These are phyloP conservation scores for Alternaria infectoria DNA, from an alignment of 2,329 filamentous ascomycete species.

Conservation along the genomic window DNA sequence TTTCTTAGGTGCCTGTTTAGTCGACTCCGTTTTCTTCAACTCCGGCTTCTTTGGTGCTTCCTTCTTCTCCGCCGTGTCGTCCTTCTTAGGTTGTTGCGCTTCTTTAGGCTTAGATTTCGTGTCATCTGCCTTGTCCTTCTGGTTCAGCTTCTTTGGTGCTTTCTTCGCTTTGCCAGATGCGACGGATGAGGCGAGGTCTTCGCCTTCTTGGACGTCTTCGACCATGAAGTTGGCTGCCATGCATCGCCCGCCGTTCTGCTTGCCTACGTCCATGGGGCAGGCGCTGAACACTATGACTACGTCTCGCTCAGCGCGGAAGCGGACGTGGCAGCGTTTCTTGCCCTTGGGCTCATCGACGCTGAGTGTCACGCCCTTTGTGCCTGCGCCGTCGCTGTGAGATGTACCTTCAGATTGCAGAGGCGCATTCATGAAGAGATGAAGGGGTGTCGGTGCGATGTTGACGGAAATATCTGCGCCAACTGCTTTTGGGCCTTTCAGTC, in stretches of 20 bases:
- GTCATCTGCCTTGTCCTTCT: slow-evolving; percentile 16
- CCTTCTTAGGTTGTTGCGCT: slow-evolving; percentile 1
- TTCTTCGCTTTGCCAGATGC: slow-evolving; percentile 23
- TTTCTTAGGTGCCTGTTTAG: slow-evolving; percentile 11
- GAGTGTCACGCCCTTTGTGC: slow-evolving; percentile 39
- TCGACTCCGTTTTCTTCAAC: background rate
- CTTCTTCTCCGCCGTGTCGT: slow-evolving; percentile 5
- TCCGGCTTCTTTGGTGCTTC: background rate
- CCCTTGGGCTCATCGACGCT: slow-evolving; percentile 41
- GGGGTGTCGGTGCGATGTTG: slow-evolving; percentile 55
- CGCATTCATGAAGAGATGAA: slow-evolving; percentile 53
- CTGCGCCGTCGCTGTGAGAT: slow-evolving; percentile 21
- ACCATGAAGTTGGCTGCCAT: slow-evolving; percentile 51
- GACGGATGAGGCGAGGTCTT: slow-evolving; percentile 28
- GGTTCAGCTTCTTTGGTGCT: slow-evolving; percentile 24
- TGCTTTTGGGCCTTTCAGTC: slow-evolving; percentile 54
- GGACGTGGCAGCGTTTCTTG: slow-evolving; percentile 44
- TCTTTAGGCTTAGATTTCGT: slow-evolving; percentile 19
- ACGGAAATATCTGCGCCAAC: slow-evolving; percentile 57
- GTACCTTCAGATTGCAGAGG: slow-evolving; percentile 27
- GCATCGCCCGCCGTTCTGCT: slow-evolving; percentile 45
- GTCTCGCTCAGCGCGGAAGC: slow-evolving; percentile 46
- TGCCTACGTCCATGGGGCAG: slow-evolving; percentile 47
- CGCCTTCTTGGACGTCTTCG: slow-evolving; percentile 35
- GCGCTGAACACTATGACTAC: slow-evolving; percentile 47